Evolutionary conservation across 2,329 filamentous ascomycete genomes (phyloP).

Genomic region (Nigrospora sphaerica): DNA sequence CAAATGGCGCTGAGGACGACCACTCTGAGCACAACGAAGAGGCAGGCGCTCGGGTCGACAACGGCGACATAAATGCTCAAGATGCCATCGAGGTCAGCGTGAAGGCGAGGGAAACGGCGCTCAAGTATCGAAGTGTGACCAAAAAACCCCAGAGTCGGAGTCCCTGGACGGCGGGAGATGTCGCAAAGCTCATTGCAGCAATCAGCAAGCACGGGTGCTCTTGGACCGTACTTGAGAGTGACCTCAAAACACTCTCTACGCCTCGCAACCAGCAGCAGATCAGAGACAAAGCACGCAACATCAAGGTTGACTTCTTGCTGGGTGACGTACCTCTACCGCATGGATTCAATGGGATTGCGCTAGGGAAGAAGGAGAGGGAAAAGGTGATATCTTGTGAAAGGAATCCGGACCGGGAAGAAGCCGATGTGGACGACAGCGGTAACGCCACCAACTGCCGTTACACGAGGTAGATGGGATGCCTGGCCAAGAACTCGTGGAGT

Average conservation of each 20-base stretch:
- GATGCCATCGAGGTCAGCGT: too few relatives aligned
- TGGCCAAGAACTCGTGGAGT: too few relatives aligned
- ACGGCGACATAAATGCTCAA: too few relatives aligned
- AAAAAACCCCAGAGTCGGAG: slow-evolving; percentile 24
- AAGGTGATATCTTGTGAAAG: slow-evolving; percentile 32
- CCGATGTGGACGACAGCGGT: slow-evolving; percentile 33
- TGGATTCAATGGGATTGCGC: slow-evolving; percentile 41
- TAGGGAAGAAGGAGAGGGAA: slow-evolving; percentile 42
- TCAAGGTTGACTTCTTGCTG: slow-evolving; percentile 46
- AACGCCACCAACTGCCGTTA: slow-evolving; percentile 22
- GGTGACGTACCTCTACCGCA: slow-evolving; percentile 35
- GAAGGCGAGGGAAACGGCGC: too few relatives aligned
- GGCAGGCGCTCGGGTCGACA: too few relatives aligned
- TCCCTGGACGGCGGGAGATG: slow-evolving; percentile 37
- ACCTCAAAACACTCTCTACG: slow-evolving; percentile 29
- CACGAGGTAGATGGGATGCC: too few relatives aligned
- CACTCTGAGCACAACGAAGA: too few relatives aligned
- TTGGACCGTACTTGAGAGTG: slow-evolving; percentile 29
- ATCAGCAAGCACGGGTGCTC: slow-evolving; percentile 29
- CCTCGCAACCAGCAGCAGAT: slow-evolving; percentile 46
- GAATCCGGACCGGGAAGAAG: slow-evolving; percentile 42
- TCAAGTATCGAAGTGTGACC: not conserved
- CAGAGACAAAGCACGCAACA: slow-evolving; percentile 50
- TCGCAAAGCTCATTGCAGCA: slow-evolving; percentile 30
- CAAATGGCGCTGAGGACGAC: too few relatives aligned